Evolutionary conservation across 2,329 filamentous ascomycete genomes (phyloP), one percentile per base, ranked within the genome.

Genomic region (Leptosphaerulina australis): DNA sequence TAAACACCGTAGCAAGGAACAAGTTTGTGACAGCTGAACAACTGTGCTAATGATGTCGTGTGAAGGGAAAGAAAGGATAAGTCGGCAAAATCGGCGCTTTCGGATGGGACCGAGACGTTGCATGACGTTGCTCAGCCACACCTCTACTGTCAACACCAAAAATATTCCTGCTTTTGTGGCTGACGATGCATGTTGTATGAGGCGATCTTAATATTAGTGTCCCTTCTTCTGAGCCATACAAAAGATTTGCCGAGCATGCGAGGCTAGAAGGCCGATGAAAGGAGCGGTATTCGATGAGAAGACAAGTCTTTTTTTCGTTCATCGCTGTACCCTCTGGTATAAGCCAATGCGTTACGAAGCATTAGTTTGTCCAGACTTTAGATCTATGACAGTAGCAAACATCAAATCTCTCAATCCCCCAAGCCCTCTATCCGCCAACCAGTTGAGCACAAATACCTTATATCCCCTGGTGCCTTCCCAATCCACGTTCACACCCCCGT

Each of bases 381-480:
- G 73, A 40, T 87, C 84, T 68, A 87, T 90, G 83, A 94, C 91
- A 1, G 89, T 92, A 62, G 85, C 90, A 70, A 88, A 88, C 80
- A 95, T 87, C 63, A 95, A 73, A 56, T 86, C 80, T 12, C 82
- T 81, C 22, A 93, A 79, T 0, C 91, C 91, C 9, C 71, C 74
- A 35, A 88, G 79, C 0, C 87, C 88, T 44, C 80, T 81, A 5
- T 74, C 76, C 50, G 87, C 86, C 54, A 95, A 72, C 72, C 85
- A 84, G 39, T 80, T 79, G 48, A 96, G 73, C 55, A 93, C 86
- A n/a, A 83, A 81, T 5, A 90, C 76, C 50, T 88, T 81, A 69
- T 91, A 96, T 46, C 88, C 84, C 60, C 85, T 81, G 84, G 88
- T 91, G 39, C 88, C 84, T 61, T 87, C 83, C 87, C 88, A 95